Conservation (phyloP, 441 rosid species). For the Manihot esculenta region DNA sequence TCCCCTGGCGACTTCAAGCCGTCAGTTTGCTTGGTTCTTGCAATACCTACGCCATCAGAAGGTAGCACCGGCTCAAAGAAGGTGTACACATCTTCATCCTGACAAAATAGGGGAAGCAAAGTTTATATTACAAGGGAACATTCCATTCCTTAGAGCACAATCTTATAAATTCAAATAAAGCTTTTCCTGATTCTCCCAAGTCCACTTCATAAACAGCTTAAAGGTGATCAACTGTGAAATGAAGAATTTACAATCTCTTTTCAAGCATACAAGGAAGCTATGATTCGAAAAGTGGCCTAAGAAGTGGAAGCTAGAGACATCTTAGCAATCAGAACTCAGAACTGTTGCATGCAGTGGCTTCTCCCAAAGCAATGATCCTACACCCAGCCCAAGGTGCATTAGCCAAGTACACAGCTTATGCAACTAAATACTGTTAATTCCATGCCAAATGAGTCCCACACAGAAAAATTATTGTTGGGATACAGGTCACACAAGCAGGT, state of each 20-base stretch:
- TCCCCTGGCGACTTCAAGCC: constrained; percentile 56
- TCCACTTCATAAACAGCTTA: background rate
- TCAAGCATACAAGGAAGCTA: background rate
- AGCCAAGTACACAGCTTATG: background rate
- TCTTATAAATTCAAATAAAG: background rate
- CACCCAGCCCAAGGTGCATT: too few relatives aligned
- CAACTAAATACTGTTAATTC: background rate
- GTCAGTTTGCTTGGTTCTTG: constrained; percentile 58
- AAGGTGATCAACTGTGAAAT: background rate
- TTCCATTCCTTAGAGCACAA: background rate
- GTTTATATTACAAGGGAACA: background rate
- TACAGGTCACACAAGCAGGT: background rate
- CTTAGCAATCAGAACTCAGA: background rate
- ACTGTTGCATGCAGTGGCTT: background rate
- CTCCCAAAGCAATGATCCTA: background rate
- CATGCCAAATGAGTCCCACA: background rate
- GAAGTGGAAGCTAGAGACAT: background rate
- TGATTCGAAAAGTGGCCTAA: background rate
- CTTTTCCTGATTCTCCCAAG: background rate
- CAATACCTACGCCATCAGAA: constrained; percentile 45
- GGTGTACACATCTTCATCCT: constrained; percentile 97
- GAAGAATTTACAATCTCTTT: background rate
- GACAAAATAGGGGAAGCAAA: constrained; percentile 5
- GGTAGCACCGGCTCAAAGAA: constrained; percentile 98
- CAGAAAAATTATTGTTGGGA: background rate